These are phyloP conservation scores for Leishmania amazonensis DNA, from an alignment of 208 protist species.

Conservation along the genomic window DNA sequence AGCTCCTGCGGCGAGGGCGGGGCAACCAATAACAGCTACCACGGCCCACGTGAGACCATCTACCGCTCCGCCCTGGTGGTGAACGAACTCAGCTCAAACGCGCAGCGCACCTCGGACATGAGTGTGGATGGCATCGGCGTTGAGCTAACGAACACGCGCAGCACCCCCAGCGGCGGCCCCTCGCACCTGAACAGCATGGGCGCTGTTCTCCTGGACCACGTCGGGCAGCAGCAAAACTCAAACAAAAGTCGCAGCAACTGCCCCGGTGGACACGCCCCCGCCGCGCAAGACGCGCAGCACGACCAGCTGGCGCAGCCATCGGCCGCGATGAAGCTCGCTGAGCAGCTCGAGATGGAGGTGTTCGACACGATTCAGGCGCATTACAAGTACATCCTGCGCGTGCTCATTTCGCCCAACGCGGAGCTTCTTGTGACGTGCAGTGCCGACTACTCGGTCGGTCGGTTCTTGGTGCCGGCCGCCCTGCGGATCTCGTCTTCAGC, in stretches of 20 bases:
- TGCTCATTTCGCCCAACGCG: slow-evolving; percentile 69
- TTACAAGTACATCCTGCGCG: slow-evolving; percentile 90
- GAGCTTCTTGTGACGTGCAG: slow-evolving; percentile 79
- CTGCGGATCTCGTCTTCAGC: slow-evolving; percentile 23
- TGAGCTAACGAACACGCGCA: slow-evolving; percentile 8
- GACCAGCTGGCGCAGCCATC: slow-evolving; percentile 13
- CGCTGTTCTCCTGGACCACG: slow-evolving; percentile 39
- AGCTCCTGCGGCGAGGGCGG: slow-evolving; percentile 13
- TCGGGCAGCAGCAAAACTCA: slow-evolving; percentile 36
- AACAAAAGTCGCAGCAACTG: slow-evolving; percentile 13
- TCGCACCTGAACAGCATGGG: slow-evolving; percentile 38
- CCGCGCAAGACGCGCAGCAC: neutral
- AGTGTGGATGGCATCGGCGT: slow-evolving; percentile 11
- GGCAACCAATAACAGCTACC: slow-evolving; percentile 9
- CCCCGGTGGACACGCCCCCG: neutral
- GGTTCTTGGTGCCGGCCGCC: slow-evolving; percentile 57
- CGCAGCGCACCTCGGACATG: slow-evolving; percentile 16
- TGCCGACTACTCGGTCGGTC: slow-evolving; percentile 84
- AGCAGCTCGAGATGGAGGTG: slow-evolving; percentile 64
- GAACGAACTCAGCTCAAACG: slow-evolving; percentile 44
- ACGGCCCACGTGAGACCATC: slow-evolving; percentile 42
- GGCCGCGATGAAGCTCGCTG: slow-evolving; percentile 19
- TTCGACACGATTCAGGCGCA: slow-evolving; percentile 84
- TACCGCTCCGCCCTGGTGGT: slow-evolving; percentile 70
- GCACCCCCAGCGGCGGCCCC: slow-evolving; percentile 3